Base-by-base conservation (phyloP, 176 grass and related monocot genomes). In the Avena atlantica region DNA sequence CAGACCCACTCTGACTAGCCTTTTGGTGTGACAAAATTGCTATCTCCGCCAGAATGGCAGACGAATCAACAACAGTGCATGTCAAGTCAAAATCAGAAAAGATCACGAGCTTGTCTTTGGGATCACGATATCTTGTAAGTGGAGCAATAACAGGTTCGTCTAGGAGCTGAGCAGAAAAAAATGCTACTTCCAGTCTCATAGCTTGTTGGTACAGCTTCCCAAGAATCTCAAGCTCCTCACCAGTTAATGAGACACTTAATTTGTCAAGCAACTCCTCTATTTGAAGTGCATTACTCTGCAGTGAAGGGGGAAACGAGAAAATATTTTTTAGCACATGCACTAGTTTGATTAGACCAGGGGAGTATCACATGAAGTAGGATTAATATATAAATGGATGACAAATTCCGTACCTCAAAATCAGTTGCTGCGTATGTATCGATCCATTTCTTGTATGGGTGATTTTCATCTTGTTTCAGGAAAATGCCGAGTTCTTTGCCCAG, bases 21-120 rank as follows among this genome's bases (percentile, higher is more conserved):
- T 94, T 94, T 89, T 92, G 89, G 87, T 81, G 74, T 70, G 87
- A 93, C 83, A 94, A 93, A 62, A 98, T 94, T 78, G 94, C 92
- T 53, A 98, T 94, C 66, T 98, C 97, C 50, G 94, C 94, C 80
- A 98, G 83, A 90, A 95, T 90, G 50, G 94, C 97, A 45, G 97
- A 98, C 2, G 97, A 98, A 88, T 98, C 92, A 80, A 96, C 85
- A 83, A 92, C 84, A 80, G 90, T 98, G 80, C 97, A 98, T 42
- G 97, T 98, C 89, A 96, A 92, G 84, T 98, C 97, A 94, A 98
- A 98, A 91, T 98, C 97, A 65, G 92, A 98, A 76, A 96, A 96
- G 36, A 98, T 64, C 81, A 93, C 68, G 48, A 98, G 85, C 64
- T 91, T 91, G 69, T 88, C 81, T 85, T 89, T 92, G 23, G 85